Conservation (phyloP, 2,329 filamentous ascomycete species). For the Paraphaeosphaeria minitans region DNA sequence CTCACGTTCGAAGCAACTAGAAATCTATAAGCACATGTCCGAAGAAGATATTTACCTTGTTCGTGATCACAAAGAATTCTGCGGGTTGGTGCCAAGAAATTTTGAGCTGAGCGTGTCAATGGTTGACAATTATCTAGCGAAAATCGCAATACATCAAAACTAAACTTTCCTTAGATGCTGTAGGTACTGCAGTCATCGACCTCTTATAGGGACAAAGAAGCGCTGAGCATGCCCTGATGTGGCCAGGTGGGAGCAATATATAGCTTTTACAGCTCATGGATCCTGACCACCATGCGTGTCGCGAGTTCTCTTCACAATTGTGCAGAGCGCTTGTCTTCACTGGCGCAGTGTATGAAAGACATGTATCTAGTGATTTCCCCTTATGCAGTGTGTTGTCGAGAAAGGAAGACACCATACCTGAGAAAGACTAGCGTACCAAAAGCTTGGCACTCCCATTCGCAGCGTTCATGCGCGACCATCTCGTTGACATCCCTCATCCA, state of each 20-base stretch:
- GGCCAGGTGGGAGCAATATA: background rate
- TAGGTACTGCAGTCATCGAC: no score
- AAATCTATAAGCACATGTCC: background rate
- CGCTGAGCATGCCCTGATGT: background rate
- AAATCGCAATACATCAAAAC: no score
- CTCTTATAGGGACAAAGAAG: background rate
- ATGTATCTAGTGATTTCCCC: background rate
- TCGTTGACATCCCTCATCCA: background rate
- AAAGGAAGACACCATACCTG: background rate
- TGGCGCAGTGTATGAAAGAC: background rate
- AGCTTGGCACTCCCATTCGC: background rate
- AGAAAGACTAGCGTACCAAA: background rate
- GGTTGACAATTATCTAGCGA: no score
- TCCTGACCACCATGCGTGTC: background rate
- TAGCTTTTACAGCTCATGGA: no score
- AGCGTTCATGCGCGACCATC: background rate
- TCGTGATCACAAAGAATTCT: no score
- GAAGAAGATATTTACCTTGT: no score
- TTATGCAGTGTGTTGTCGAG: background rate
- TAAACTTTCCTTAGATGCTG: no score
- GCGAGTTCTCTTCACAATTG: background rate
- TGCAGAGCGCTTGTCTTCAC: background rate
- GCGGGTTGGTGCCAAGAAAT: no score
- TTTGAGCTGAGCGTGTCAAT: no score
- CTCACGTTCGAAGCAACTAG: background rate